Conservation (phyloP, 352 stramenopile species). For the Phytophthora sansomeana region DNA sequence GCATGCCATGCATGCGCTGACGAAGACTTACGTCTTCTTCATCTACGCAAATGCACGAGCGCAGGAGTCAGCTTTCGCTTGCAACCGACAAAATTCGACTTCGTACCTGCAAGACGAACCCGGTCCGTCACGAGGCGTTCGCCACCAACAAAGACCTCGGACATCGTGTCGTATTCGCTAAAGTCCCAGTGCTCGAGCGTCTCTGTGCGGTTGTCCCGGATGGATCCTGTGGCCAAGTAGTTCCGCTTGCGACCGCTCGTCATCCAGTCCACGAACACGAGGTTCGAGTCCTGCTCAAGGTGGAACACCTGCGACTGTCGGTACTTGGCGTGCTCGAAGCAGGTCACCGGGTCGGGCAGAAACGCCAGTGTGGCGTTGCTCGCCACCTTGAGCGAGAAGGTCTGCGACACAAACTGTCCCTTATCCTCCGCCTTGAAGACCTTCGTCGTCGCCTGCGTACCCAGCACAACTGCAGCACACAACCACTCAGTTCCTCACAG, state of each 20-base stretch:
- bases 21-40: conserved; percentile 73
- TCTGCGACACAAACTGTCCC: conserved; percentile 59
- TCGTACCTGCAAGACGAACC: conserved; percentile 64
- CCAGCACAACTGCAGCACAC: conserved; percentile 60
- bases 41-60: conserved; percentile 39
- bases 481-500: neutral
- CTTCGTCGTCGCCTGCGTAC: conserved; percentile 89
- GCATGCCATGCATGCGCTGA: conserved; percentile 77
- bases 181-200: conserved; percentile 86
- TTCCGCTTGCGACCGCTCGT: conserved; percentile 88
- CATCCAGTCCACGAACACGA: conserved; percentile 88
- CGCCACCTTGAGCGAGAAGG: conserved; percentile 57
- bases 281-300: conserved; percentile 52
- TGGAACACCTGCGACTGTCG: conserved; percentile 71
- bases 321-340: conserved; percentile 79
- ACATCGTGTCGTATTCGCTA: conserved; percentile 72
- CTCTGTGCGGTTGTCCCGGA: conserved; percentile 68
- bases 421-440: conserved; percentile 79
- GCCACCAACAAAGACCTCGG: conserved; percentile 64
- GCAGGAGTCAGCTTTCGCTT: neutral
- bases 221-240: conserved; percentile 66
- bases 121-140: conserved; percentile 71
- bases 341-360: conserved; percentile 83
- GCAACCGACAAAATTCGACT: neutral
- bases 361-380: conserved; percentile 71